Evolutionary conservation across 1,284 basidiomycete species (phyloP), one percentile per base, ranked within the genome.

Genomic region (Irpex rosettiformis): DNA sequence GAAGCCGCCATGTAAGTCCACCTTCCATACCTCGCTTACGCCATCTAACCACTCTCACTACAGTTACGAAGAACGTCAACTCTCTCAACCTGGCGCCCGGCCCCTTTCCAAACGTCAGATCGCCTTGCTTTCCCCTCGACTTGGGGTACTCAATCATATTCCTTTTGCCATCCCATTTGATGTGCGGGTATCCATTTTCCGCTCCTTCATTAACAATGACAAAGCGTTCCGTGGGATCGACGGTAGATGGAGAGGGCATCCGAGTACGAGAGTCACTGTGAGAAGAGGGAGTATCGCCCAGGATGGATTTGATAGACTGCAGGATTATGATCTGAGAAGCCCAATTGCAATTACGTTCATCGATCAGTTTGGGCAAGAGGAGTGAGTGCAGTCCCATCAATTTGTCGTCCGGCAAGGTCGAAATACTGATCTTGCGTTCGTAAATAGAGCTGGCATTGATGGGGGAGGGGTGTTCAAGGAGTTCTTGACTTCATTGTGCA

Each of bases 381-480:
- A 96, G 87, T 91, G 64, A 72, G 88, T 79, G 0, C 58, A 58
- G 25, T 22, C 57, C 48, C 43, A 59, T 13, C 10, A 3, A 2
- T 37, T 8, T 8, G 33, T 58, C 61, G 27, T 58, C 37, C 58
- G 55, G 25, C n/a, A 13, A 40, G 3, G 30, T 37, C 2, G 22
- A 28, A 16, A 25, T 56, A 16, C 22, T 45, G 27, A 42, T 45
- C 59, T 48, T 58, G 61, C 57, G 37, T 54, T 54, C 56, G 13
- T 57, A 55, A 65, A 6, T 64, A 90, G 91, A 69, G 88, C 89
- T 28, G 94, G 94, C 0, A 96, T 96, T 30, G 96, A 99, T 67
- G 96, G 96, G 1, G 96, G 97, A 2, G 96, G 97, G 0, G 86
- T 99, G 6, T 98, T 98, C 79, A 99, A 99, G 71, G 97, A 98